phyloP scores from a whole-genome alignment of 2,329 filamentous ascomycete species.

The Penicillium sp. region DNA sequence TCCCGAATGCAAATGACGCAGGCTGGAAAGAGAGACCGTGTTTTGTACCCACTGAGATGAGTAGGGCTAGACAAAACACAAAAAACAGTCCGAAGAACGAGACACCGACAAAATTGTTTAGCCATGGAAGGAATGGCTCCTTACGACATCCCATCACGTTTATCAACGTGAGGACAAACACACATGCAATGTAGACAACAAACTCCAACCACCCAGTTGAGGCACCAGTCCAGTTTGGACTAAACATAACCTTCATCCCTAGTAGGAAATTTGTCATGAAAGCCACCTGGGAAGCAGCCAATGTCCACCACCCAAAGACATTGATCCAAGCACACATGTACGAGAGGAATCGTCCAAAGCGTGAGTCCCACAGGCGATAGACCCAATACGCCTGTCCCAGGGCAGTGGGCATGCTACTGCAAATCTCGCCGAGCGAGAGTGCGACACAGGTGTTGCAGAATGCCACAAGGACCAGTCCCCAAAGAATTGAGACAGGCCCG shows the following conservation, averaged over 20 bases:
- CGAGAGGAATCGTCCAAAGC: constrained; percentile 49
- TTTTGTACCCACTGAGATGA: constrained; percentile 53
- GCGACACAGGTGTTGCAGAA: constrained; percentile 55
- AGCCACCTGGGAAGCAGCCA: constrained; percentile 55
- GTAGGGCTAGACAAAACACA: constrained; percentile 51
- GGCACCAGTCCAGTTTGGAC: constrained; percentile 47
- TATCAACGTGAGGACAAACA: constrained; percentile 48
- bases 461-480: constrained; percentile 54
- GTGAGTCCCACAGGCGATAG: constrained; percentile 42
- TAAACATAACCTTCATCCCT: constrained; percentile 56
- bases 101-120: constrained; percentile 59
- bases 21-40: constrained; percentile 48
- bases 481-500: constrained; percentile 55
- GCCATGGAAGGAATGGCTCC: constrained; percentile 48
- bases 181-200: constrained; percentile 54
- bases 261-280: constrained; percentile 60
- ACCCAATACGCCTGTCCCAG: constrained; percentile 61
- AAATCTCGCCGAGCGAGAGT: constrained; percentile 55
- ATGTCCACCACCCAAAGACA: constrained; percentile 59
- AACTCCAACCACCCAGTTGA: constrained; percentile 54
- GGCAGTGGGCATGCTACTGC: constrained; percentile 59
- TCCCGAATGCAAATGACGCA: constrained; percentile 52
- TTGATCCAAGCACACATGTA: constrained; percentile 62
- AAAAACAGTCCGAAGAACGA: constrained; percentile 55
- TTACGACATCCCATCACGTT: constrained; percentile 54